These are phyloP conservation scores for Didymosphaeria variabile DNA, from an alignment of 2,329 filamentous ascomycete genomes.

Conservation along the genomic window DNA sequence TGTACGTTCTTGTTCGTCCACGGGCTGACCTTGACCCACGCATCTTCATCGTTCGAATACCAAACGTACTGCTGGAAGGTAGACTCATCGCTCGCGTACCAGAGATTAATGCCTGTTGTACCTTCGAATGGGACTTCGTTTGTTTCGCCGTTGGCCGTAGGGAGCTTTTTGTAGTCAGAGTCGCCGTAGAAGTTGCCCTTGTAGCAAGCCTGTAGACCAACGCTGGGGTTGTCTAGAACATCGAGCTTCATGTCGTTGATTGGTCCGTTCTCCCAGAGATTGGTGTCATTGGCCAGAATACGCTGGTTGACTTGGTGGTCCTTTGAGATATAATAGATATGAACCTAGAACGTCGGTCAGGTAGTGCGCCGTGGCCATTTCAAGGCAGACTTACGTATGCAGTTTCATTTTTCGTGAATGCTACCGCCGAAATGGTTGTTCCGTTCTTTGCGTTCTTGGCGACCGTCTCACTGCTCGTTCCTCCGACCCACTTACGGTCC, in stretches of 20 bases:
- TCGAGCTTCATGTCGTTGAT: constrained; percentile 79
- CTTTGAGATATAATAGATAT: constrained; percentile 54
- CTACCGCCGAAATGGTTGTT: constrained; percentile 55
- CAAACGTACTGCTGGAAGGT: constrained; percentile 55
- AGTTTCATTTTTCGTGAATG: constrained; percentile 49
- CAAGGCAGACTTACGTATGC: constrained; percentile 45
- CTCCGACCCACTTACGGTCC: constrained; percentile 51
- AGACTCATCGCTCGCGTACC: constrained; percentile 52
- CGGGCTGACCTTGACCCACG: constrained; percentile 48
- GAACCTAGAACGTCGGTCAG: constrained; percentile 34
- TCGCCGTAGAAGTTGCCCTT: constrained; percentile 72
- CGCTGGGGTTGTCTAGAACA: constrained; percentile 88
- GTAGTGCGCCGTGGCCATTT: not conserved
- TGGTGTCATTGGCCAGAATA: constrained; percentile 43
- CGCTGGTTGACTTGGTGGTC: constrained; percentile 51
- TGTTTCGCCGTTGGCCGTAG: constrained; percentile 36
- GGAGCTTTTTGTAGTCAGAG: constrained; percentile 50
- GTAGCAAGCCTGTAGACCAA: constrained; percentile 81
- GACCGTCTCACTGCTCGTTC: constrained; percentile 49
- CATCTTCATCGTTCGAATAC: constrained; percentile 45
- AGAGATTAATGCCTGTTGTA: constrained; percentile 54
- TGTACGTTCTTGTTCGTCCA: constrained; percentile 55
- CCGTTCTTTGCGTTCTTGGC: constrained; percentile 56
- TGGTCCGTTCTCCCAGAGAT: constrained; percentile 52
- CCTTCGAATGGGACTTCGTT: constrained; percentile 36